phyloP scores from a whole-genome alignment of 148 eudicot genomes.

The Fagopyrum tataricum region DNA sequence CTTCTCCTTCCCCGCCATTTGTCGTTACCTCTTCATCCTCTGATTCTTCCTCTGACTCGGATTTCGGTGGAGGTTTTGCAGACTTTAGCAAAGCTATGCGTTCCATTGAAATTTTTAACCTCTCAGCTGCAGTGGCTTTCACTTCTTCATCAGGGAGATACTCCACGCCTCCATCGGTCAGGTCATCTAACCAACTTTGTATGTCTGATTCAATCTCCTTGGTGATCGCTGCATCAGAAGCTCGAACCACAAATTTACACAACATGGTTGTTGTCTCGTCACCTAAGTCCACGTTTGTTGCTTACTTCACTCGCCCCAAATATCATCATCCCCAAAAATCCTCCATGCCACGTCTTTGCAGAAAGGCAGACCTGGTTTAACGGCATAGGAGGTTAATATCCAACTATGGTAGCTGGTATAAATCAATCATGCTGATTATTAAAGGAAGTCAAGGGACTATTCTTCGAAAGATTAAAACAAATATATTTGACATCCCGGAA shows the following conservation, averaged over 20 bases:
- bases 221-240: conserved; percentile 83
- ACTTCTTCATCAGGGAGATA: conserved; percentile 98
- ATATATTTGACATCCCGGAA: too few species aligned
- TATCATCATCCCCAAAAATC: conserved; percentile 93
- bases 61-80: conserved; percentile 62
- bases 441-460: background rate
- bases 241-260: conserved; percentile 90
- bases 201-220: conserved; percentile 81
- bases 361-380: conserved; percentile 75
- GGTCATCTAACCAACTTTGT: conserved; percentile 87
- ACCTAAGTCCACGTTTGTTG: conserved; percentile 84
- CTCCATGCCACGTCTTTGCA: conserved; percentile 97
- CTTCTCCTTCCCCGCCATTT: conserved; percentile 21
- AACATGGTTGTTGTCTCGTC: conserved; percentile 94
- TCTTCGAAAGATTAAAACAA: background rate
- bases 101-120: conserved; percentile 75
- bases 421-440: background rate
- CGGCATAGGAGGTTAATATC: background rate
- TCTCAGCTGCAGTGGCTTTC: conserved; percentile 77
- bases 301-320: conserved; percentile 98
- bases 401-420: background rate
- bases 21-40: conserved; percentile 27
- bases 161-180: conserved; percentile 89
- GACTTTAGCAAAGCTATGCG: conserved; percentile 85
- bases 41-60: conserved; percentile 40